These are phyloP conservation scores for Zea luxurians DNA, from an alignment of 176 grass and related monocot genomes.

Conservation along the genomic window DNA sequence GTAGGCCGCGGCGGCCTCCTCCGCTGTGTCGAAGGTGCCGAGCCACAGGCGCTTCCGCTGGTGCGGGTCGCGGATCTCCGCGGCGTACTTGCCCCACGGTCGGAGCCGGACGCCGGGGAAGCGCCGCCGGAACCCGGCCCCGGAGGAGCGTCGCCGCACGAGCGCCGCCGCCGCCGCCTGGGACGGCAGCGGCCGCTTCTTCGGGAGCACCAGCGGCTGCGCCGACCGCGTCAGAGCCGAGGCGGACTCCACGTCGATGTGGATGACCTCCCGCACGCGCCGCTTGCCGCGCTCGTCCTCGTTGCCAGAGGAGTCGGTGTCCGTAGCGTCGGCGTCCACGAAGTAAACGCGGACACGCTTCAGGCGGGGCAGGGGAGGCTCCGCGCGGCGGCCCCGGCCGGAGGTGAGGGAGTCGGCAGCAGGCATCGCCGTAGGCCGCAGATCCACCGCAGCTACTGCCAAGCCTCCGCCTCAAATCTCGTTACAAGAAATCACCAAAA, in stretches of 20 bases:
- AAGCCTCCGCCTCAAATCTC: background rate
- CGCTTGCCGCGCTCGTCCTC: constrained; percentile 24
- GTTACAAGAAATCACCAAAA: constrained; percentile 3
- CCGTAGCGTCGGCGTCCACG: constrained; percentile 65
- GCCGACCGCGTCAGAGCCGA: background rate
- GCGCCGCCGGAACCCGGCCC: background rate
- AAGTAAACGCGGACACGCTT: constrained; percentile 58
- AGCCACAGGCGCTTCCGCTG: constrained; percentile 83
- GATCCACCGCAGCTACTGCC: constrained; percentile 10
- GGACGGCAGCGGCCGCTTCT: background rate
- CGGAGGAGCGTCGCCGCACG: background rate
- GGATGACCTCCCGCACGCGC: constrained; percentile 48
- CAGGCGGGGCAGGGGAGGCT: background rate
- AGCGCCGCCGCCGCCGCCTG: background rate
- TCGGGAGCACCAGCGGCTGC: background rate
- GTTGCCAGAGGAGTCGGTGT: constrained; percentile 49
- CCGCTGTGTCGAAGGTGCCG: constrained; percentile 95
- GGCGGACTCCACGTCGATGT: constrained; percentile 34
- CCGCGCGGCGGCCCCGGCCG: constrained; percentile 29
- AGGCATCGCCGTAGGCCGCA: constrained; percentile 31
- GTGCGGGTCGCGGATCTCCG: constrained; percentile 68
- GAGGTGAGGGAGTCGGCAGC: background rate
- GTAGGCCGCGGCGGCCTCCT: constrained; percentile 76
- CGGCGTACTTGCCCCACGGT: constrained; percentile 64
- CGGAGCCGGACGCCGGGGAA: constrained; percentile 59